phyloP scores from a whole-genome alignment of 2,329 filamentous ascomycete species.

The Sporothrix schenckii region DNA sequence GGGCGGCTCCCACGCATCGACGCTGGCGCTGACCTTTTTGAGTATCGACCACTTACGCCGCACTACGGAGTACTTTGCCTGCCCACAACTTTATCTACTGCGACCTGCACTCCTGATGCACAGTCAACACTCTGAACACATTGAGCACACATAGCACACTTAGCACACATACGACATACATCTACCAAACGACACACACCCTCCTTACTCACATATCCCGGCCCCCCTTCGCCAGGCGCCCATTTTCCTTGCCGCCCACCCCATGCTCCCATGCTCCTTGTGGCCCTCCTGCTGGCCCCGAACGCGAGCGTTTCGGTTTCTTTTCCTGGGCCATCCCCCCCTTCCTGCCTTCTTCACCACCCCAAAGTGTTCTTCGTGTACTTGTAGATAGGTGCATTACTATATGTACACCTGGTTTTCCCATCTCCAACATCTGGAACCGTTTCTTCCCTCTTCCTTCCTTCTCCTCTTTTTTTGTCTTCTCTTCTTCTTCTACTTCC shows the following conservation, averaged over 20 bases:
- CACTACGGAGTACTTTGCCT: not conserved
- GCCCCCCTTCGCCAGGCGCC: slow-evolving; percentile 12
- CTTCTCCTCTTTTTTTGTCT: not conserved
- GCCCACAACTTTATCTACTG: slow-evolving; percentile 18
- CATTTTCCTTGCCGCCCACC: slow-evolving; percentile 30
- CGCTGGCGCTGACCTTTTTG: slow-evolving; percentile 17
- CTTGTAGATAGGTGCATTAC: not conserved
- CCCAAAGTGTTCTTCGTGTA: not conserved
- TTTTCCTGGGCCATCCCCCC: slow-evolving; percentile 3
- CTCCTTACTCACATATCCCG: not conserved
- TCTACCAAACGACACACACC: slow-evolving; percentile 24
- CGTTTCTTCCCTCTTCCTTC: slow-evolving; percentile 13
- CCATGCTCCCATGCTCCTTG: slow-evolving; percentile 24
- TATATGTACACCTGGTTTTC: slow-evolving; percentile 29
- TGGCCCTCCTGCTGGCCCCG: slow-evolving; percentile 9
- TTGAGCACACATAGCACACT: slow-evolving; percentile 12
- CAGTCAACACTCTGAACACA: not conserved
- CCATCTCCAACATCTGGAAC: slow-evolving; percentile 5
- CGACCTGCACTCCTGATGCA: slow-evolving; percentile 12
- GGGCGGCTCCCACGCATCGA: slow-evolving; percentile 7
- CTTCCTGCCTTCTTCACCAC: slow-evolving; percentile 11
- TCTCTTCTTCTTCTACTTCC: slow-evolving; percentile 38
- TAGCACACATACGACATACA: slow-evolving; percentile 8
- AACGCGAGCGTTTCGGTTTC: not conserved
- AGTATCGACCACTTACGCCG: slow-evolving; percentile 1